Evolutionary conservation across 1,139 yeast genomes (phyloP).

Genomic region (Sugiyamaella paludigena): DNA sequence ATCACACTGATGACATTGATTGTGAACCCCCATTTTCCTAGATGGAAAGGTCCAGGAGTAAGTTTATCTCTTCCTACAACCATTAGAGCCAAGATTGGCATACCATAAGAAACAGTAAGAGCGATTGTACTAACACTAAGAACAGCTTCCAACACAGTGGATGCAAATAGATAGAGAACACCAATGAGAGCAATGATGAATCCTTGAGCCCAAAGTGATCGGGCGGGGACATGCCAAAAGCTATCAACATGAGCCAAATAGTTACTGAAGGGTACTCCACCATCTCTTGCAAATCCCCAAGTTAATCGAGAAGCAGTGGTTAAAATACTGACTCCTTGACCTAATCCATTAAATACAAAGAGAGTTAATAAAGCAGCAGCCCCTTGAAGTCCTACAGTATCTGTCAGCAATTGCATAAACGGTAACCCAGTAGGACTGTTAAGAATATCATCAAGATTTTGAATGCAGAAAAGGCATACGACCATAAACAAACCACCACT

Average conservation of each 20-base stretch:
- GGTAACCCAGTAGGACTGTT: constrained; percentile 57
- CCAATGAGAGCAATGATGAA: constrained; percentile 60
- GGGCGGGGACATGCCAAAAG: constrained; percentile 60
- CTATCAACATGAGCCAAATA: constrained; percentile 66
- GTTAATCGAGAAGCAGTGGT: constrained; percentile 82
- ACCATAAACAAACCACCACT: constrained; percentile 71
- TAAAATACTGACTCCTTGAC: constrained; percentile 35
- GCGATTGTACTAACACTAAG: constrained; percentile 80
- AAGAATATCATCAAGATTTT: constrained; percentile 64
- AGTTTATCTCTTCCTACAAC: constrained; percentile 49
- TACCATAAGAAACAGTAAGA: constrained; percentile 71
- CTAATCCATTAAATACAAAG: constrained; percentile 24
- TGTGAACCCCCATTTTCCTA: constrained; percentile 20
- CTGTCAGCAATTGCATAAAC: constrained; percentile 64
- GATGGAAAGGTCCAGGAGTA: constrained; percentile 21
- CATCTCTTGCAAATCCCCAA: constrained; percentile 80
- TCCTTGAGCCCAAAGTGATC: constrained; percentile 69
- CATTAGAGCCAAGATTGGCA: constrained; percentile 65
- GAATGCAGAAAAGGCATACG: constrained; percentile 64
- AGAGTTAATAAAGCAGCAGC: constrained; percentile 22
- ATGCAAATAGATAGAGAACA: constrained; percentile 61
- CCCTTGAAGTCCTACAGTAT: constrained; percentile 73
- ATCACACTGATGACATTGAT: constrained; percentile 20
- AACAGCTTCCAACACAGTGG: constrained; percentile 77
- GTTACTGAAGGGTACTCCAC: constrained; percentile 66